phyloP scores from a whole-genome alignment of 129 eudicot genomes.

The Dittrichia graveolens region DNA sequence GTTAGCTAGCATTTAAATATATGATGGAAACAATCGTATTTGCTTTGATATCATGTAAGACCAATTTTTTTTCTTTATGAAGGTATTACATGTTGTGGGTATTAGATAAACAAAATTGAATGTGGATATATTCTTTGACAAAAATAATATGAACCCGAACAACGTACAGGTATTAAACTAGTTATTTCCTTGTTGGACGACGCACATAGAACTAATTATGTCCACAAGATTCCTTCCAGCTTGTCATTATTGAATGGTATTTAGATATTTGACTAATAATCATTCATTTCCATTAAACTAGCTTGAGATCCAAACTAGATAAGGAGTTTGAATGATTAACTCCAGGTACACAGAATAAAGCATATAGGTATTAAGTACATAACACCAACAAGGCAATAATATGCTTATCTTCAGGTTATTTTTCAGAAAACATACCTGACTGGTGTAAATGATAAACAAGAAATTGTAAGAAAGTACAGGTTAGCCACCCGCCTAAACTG shows the following conservation, averaged over 20 bases:
- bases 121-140: no score
- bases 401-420: slow-evolving; percentile 16
- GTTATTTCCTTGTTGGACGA: slow-evolving; percentile 2
- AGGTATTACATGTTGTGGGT: no score
- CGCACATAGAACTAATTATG: background rate
- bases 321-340: background rate
- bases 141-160: no score
- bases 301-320: slow-evolving; percentile 1
- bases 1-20: no score
- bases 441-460: slow-evolving; percentile 91
- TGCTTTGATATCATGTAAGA: no score
- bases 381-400: slow-evolving; percentile 20
- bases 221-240: background rate
- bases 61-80: no score
- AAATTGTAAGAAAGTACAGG: slow-evolving; percentile 88
- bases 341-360: slow-evolving; percentile 1
- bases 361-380: slow-evolving; percentile 4
- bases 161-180: no score
- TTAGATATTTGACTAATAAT: background rate
- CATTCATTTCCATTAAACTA: background rate
- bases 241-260: background rate
- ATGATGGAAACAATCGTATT: no score
- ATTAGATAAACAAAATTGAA: no score
- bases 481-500: slow-evolving; percentile 99
- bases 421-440: slow-evolving; percentile 66